phyloP scores from a whole-genome alignment of 208 protist genomes.

The Crithidia sp. region DNA sequence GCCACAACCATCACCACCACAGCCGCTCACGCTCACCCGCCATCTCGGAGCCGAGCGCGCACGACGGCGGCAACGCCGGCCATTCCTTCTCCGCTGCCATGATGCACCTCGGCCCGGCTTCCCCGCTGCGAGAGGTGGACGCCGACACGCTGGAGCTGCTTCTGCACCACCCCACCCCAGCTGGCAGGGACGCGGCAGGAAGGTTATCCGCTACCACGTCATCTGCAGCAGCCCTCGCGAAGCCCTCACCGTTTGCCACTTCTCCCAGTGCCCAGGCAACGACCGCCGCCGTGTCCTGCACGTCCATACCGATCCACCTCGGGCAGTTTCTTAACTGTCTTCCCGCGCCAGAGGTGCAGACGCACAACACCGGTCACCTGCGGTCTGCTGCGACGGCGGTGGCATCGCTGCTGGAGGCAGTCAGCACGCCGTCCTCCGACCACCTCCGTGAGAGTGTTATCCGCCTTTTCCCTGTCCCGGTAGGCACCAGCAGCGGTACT shows the following conservation, averaged over 20 bases:
- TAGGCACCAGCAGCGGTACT: too few relatives aligned
- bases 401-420: constrained; percentile 22
- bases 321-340: constrained; percentile 16
- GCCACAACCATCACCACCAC: not conserved
- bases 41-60: constrained; percentile 14
- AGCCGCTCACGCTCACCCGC: not conserved
- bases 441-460: constrained; percentile 34
- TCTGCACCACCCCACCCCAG: constrained; percentile 14
- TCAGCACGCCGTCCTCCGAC: constrained; percentile 15
- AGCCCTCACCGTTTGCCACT: not conserved
- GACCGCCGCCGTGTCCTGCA: constrained; percentile 16
- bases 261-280: too few relatives aligned
- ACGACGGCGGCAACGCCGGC: not conserved
- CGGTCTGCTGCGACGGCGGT: not conserved
- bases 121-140: constrained; percentile 12
- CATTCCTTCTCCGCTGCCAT: not conserved
- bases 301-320: constrained; percentile 35
- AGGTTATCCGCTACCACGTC: too few relatives aligned
- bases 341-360: constrained; percentile 25
- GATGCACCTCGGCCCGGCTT: not conserved
- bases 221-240: not conserved
- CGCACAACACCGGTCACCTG: not conserved
- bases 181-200: not conserved
- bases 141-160: constrained; percentile 23
- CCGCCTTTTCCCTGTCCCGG: constrained; percentile 1